A percentile compares a stretch with the other conserved stretches of the same genome.
Conservation (phyloP, 352 stramenopile species). For the Globisporangium recalcitrans region DNA sequence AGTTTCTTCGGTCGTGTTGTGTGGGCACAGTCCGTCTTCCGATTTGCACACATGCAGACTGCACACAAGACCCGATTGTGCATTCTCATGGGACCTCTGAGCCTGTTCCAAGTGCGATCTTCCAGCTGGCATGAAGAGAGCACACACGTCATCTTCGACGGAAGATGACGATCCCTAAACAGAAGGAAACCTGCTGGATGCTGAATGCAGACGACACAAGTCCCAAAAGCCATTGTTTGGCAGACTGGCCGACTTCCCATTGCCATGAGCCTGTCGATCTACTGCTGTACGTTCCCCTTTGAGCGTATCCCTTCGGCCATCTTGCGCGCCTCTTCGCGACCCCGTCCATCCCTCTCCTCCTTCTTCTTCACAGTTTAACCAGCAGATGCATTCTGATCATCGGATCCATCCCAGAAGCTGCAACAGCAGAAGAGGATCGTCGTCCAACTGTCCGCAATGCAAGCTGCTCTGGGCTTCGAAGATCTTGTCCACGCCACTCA, state of each 20-base stretch:
- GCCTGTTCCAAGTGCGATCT: background rate
- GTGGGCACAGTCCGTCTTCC: too few species aligned
- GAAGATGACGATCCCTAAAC: background rate
- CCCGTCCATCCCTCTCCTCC: background rate
- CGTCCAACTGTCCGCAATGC: constrained; percentile 1
- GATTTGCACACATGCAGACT: too few species aligned
- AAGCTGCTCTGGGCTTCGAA: constrained; percentile 1
- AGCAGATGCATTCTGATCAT: background rate
- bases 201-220: background rate
- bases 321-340: background rate
- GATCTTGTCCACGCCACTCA: constrained; percentile 4
- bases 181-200: background rate
- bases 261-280: background rate
- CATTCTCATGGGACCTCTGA: too few species aligned
- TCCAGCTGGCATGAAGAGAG: background rate
- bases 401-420: background rate
- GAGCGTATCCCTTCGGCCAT: background rate
- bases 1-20: too few species aligned
- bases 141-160: background rate
- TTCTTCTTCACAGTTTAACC: background rate
- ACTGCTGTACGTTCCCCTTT: too few species aligned
- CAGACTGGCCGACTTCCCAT: too few species aligned
- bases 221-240: background rate
- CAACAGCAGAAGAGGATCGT: background rate
- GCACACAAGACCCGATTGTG: too few species aligned